Evolutionary conservation across 179 eudicot genomes (phyloP), one percentile per base, ranked within the genome.

Genomic region (Drosera spatulata): DNA sequence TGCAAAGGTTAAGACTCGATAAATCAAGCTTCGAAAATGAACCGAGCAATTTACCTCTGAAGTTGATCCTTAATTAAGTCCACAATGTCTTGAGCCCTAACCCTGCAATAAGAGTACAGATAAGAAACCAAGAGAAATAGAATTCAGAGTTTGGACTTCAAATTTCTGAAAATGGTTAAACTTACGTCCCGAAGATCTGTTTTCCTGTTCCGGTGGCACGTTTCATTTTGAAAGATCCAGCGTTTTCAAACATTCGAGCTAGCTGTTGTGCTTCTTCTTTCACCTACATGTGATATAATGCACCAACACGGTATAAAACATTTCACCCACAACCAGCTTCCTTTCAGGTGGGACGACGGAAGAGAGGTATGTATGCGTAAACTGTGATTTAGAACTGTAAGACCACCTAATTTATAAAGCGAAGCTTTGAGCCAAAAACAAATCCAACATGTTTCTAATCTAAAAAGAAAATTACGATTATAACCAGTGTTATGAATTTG

Each of bases 261-360:
- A 91, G 87, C 67, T 91, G 96, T 55, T 82, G 82, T 41, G 96
- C 96, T 69, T 91, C 98, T 72, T 91, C 98, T 78, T 80, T 85
- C 41, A 83, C 93, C 96, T 83, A 73, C 49, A 68, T 22, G 33
- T 22, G 33, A 22, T 1, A 22, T 1, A 68, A 60, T 40, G 9
- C 9, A 41, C 13, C 48, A 55, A 9, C 10, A 37, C 53, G 10
- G 13, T 50, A 50, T n/a, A 5, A 10, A 4, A 11, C 53, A 11
- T 50, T 53, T 15, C 7, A 14, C 4, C 14, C 8, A 50, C 52
- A 10, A 41, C 10, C 22, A 8, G 39, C 63, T 7, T 3, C 45
- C 53, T 60, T 7, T 14, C 55, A 51, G 4, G 6, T 5, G 13
- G 10, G 7, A 50, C 1, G 13, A 10, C n/a, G 11, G 13, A 50